Conservation (phyloP, 2,329 filamentous ascomycete species). For the Coniosporium tulheliwenetii region DNA sequence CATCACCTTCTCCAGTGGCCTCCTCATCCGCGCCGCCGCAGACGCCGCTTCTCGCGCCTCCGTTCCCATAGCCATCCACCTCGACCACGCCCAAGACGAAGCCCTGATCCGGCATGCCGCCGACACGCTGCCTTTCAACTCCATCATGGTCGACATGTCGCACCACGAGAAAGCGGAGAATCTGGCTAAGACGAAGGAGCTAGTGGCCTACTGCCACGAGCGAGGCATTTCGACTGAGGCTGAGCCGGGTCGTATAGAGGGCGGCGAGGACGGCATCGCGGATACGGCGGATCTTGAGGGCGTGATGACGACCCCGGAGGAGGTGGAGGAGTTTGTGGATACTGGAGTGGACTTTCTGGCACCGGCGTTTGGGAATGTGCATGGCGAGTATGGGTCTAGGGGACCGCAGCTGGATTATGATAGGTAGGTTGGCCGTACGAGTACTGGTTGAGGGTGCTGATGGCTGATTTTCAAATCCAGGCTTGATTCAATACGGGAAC, state of each 20-base stretch:
- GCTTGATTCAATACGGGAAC: conserved; percentile 22
- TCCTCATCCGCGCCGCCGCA: conserved; percentile 11
- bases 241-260: conserved; percentile 16
- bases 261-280: conserved; percentile 16
- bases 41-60: conserved; percentile 8
- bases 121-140: conserved; percentile 11
- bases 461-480: conserved; percentile 2
- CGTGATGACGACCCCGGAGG: conserved; percentile 13
- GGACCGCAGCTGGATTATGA: conserved; percentile 16
- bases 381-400: conserved; percentile 15
- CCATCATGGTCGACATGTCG: conserved; percentile 19
- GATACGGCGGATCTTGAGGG: conserved; percentile 14
- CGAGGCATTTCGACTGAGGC: conserved; percentile 15
- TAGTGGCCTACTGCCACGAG: conserved; percentile 13
- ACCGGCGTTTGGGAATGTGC: conserved; percentile 15
- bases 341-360: conserved; percentile 16
- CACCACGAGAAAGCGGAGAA: conserved; percentile 17
- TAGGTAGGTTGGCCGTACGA: conserved; percentile 2
- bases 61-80: conserved; percentile 13
- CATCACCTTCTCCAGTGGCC: conserved; percentile 9
- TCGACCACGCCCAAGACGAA: conserved; percentile 13
- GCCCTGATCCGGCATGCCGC: conserved; percentile 10
- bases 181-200: conserved; percentile 11
- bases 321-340: conserved; percentile 13
- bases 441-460: background rate